Evolutionary conservation across 352 stramenopile genomes (phyloP).

Genomic region (Globisporangium splendens): DNA sequence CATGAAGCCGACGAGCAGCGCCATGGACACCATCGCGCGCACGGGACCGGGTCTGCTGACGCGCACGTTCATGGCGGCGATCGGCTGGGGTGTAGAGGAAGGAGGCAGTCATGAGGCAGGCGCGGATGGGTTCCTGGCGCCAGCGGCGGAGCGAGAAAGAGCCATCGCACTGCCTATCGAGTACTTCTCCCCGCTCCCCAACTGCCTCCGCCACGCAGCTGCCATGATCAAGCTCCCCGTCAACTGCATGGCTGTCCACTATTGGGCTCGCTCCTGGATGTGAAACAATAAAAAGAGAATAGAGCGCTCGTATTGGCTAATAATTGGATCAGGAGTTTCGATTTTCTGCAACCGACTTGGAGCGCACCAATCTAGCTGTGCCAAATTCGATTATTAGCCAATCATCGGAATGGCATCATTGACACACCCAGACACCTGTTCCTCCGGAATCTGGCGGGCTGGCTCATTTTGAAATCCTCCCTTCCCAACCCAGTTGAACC

Average conservation of each 20-base stretch:
- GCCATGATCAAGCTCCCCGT: constrained; percentile 7
- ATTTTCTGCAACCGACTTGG: not conserved
- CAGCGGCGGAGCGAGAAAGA: constrained; percentile 7
- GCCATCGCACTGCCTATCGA: constrained; percentile 30
- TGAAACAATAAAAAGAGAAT: not conserved
- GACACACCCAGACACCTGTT: not conserved
- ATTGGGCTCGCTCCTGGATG: constrained; percentile 39
- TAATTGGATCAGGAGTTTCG: not conserved
- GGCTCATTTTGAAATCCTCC: constrained; percentile 4
- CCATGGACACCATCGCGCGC: constrained; percentile 44
- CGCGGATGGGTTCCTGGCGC: constrained; percentile 23
- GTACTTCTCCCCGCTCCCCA: constrained; percentile 42
- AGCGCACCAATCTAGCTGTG: too few species aligned
- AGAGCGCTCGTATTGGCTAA: not conserved
- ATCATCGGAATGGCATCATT: too few species aligned
- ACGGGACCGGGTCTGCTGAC: constrained; percentile 55
- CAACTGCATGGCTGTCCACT: constrained; percentile 34
- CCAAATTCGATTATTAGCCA: too few species aligned
- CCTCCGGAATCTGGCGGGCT: not conserved
- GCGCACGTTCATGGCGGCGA: constrained; percentile 40
- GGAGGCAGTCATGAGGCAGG: not conserved
- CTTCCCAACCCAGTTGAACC: not conserved
- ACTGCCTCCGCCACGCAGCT: constrained; percentile 12
- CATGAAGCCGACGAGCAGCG: not conserved
- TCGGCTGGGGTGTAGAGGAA: constrained; percentile 24